These are phyloP conservation scores for Kurtzmaniella cleridarum DNA, from an alignment of 805 yeast genomes.

Conservation along the genomic window DNA sequence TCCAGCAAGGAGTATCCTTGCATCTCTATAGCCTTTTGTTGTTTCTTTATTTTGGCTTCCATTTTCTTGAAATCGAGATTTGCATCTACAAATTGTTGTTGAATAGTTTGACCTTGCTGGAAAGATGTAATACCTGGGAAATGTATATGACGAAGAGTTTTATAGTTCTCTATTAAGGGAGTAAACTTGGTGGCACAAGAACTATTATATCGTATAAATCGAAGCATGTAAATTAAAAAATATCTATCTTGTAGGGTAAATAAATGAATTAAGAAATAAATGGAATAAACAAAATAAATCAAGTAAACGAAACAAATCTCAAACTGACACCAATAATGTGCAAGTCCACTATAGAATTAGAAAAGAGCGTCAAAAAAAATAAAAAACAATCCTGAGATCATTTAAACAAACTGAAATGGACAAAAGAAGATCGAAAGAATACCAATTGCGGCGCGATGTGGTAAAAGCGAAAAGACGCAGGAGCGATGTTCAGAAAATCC, in stretches of 20 bases:
- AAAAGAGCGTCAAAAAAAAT: too few species aligned
- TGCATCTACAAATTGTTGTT: constrained; percentile 50
- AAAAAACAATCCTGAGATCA: background rate
- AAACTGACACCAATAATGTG: background rate
- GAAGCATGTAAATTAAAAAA: background rate
- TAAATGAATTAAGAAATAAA: background rate
- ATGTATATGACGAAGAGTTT: constrained; percentile 35
- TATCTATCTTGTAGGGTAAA: background rate
- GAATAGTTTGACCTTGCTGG: constrained; percentile 49
- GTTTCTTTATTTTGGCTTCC: constrained; percentile 42
- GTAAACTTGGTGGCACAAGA: constrained; percentile 19
- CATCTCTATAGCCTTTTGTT: constrained; percentile 29
- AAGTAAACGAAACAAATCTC: background rate
- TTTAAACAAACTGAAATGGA: background rate
- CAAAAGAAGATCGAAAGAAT: background rate
- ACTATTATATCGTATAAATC: constrained; percentile 6
- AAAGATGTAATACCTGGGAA: constrained; percentile 37
- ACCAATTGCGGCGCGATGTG: background rate
- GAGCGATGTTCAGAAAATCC: too few species aligned
- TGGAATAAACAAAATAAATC: background rate
- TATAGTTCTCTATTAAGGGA: constrained; percentile 29
- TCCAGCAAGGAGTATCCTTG: constrained; percentile 40
- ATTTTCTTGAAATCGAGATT: constrained; percentile 53
- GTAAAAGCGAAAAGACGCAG: too few species aligned
- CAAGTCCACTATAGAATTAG: too few species aligned